These are phyloP conservation scores for Fusarium domesticum DNA, from an alignment of 2,329 filamentous ascomycete genomes.

Conservation along the genomic window DNA sequence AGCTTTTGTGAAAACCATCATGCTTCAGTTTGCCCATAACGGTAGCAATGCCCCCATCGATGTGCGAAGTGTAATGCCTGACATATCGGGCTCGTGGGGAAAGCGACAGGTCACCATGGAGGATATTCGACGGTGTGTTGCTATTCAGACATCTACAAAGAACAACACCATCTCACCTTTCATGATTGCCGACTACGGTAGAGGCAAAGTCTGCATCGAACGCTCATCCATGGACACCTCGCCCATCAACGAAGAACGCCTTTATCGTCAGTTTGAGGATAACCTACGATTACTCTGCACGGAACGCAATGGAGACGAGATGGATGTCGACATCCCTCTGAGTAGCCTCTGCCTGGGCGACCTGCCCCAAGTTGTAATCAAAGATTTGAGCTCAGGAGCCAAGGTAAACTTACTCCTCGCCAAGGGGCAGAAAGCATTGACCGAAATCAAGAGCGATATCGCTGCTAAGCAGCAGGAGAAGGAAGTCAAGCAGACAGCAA, in stretches of 20 bases:
- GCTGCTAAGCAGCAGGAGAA: slow-evolving; percentile 49
- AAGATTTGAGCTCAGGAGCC: slow-evolving; percentile 28
- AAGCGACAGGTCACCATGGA: slow-evolving; percentile 63
- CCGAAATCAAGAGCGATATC: slow-evolving; percentile 64
- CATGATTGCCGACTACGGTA: slow-evolving; percentile 51
- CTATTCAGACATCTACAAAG: slow-evolving; percentile 50
- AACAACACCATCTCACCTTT: slow-evolving; percentile 36
- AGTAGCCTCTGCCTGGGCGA: slow-evolving; percentile 50
- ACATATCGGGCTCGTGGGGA: slow-evolving; percentile 67
- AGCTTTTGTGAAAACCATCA: slow-evolving; percentile 65
- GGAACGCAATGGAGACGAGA: slow-evolving; percentile 21
- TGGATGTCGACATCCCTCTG: slow-evolving; percentile 26
- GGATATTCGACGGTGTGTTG: slow-evolving; percentile 65
- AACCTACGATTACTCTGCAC: slow-evolving; percentile 51
- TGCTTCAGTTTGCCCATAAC: slow-evolving; percentile 68
- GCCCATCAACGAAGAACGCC: slow-evolving; percentile 47
- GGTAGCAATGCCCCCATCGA: slow-evolving; percentile 62
- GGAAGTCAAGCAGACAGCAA: slow-evolving; percentile 35
- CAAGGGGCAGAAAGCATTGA: slow-evolving; percentile 67
- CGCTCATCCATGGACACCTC: slow-evolving; percentile 39
- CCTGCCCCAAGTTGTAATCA: slow-evolving; percentile 37
- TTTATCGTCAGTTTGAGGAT: slow-evolving; percentile 53
- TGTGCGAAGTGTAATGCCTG: slow-evolving; percentile 57
- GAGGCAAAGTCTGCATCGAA: slow-evolving; percentile 57
- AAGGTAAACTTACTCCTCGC: slow-evolving; percentile 57